These are phyloP conservation scores for Magnaporthales sp. DNA, from an alignment of 2,329 filamentous ascomycete genomes.

Conservation along the genomic window DNA sequence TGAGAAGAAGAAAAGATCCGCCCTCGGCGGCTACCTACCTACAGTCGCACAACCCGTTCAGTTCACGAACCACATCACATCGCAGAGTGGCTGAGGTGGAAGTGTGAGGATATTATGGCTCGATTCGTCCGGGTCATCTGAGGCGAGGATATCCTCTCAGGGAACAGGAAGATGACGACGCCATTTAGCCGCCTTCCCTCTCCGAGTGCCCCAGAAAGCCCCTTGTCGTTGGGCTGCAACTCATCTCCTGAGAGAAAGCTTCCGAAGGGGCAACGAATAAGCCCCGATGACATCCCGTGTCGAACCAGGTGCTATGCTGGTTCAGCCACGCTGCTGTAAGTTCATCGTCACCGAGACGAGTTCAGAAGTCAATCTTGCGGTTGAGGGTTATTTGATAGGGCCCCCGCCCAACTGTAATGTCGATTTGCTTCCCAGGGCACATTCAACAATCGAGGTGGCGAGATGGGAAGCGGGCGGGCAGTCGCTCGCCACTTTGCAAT, in stretches of 20 bases:
- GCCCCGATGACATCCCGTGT: neutral
- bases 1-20: neutral
- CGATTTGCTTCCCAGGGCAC: too few species aligned
- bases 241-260: neutral
- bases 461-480: too few species aligned
- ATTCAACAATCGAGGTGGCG: too few species aligned
- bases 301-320: neutral
- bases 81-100: neutral
- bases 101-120: neutral
- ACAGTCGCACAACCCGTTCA: neutral
- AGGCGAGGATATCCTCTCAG: neutral
- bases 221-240: neutral
- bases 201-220: neutral
- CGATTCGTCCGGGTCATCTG: neutral
- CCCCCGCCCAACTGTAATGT: too few species aligned
- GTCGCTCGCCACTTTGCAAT: too few species aligned
- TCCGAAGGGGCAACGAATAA: neutral
- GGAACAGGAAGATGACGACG: neutral
- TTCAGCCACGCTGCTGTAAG: neutral
- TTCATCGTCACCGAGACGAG: neutral
- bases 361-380: neutral
- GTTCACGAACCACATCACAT: neutral
- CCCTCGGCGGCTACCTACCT: neutral
- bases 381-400: neutral
- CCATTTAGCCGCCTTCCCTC: neutral